Evolutionary conservation across 495 filamentous ascomycete genomes (phyloP).

Genomic region (Sabuloglossum arenarium): DNA sequence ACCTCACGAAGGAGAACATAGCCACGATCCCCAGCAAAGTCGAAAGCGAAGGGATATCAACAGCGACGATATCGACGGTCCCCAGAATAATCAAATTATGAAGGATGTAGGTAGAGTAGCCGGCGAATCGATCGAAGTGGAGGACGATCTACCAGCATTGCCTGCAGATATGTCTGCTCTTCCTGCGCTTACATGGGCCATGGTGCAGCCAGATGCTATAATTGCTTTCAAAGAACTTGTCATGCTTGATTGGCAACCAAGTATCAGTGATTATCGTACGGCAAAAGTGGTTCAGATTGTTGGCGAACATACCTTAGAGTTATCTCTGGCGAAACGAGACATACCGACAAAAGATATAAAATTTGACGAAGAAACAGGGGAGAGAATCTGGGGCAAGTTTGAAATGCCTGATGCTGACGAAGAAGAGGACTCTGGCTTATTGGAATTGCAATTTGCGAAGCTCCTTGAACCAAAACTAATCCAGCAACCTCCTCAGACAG

Average conservation of each 20-base stretch:
- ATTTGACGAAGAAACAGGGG: slow-evolving; percentile 31
- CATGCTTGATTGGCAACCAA: slow-evolving; percentile 62
- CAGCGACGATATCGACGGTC: slow-evolving; percentile 5
- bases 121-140: slow-evolving; percentile 16
- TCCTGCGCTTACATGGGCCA: slow-evolving; percentile 27
- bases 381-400: slow-evolving; percentile 39
- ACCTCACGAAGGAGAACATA: slow-evolving; percentile 5
- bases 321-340: slow-evolving; percentile 54
- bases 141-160: slow-evolving; percentile 42
- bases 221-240: slow-evolving; percentile 64
- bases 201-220: slow-evolving; percentile 39
- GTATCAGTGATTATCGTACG: slow-evolving; percentile 42
- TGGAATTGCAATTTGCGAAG: slow-evolving; percentile 30
- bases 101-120: slow-evolving; percentile 12
- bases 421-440: slow-evolving; percentile 29
- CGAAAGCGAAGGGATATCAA: slow-evolving; percentile 3
- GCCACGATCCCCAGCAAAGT: no score
- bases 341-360: slow-evolving; percentile 26
- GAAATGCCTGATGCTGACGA: slow-evolving; percentile 41
- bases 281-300: slow-evolving; percentile 34
- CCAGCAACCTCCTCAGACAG: slow-evolving; percentile 13
- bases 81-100: slow-evolving; percentile 15
- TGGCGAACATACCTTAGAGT: slow-evolving; percentile 27
- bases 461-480: slow-evolving; percentile 43
- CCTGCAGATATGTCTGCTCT: slow-evolving; percentile 40